Base-by-base conservation (phyloP, 2,329 filamentous ascomycete genomes). In the Cordyceps farinosa region DNA sequence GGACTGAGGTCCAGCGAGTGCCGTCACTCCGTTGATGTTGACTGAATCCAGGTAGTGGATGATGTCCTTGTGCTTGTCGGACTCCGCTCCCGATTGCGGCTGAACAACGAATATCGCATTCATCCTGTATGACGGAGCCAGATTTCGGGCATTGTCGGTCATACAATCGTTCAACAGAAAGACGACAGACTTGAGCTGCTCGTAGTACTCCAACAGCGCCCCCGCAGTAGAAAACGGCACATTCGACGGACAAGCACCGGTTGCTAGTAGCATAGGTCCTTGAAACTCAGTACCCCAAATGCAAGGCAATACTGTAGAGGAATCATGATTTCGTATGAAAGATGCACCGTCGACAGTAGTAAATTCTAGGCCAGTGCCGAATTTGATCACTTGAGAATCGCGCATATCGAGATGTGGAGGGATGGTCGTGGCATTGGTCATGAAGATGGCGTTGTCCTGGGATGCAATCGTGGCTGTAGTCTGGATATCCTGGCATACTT, bases 11-110 rank as follows among this genome's bases (percentile, higher is more conserved):
- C 66, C 66, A 32, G 66, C 65, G 27, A 66, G 62, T 22, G 65
- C 65, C 8, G 65, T 67, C n/a, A 67, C 65, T 29, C 54, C 66
- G 40, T 67, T 67, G 52, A 67, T 66, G 51, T 67, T 67, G 29
- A 65, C 63, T 10, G 63, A 63, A 51, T 66, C 64, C 17, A 67
- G 52, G 6, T 63, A 32, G 8, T 48, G 36, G n/a, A 65, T 22
- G 13, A 67, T 47, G 10, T 66, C 63, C 1, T 65, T 59, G 15
- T 30, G 29, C 51, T 36, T 61, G 10, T 53, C 42, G 11, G 62
- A 55, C n/a, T 55, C 29, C 13, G 58, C n/a, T 56, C 48, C n/a
- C 22, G 47, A 32, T 17, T 60, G 22, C 30, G 64, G 55, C 48
- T 66, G 65, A 7, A 66, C 60, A 38, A 65, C 57, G 50, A 66